These are phyloP conservation scores for Barnettozyma botsteinii DNA, from an alignment of 805 yeast species.

Conservation along the genomic window DNA sequence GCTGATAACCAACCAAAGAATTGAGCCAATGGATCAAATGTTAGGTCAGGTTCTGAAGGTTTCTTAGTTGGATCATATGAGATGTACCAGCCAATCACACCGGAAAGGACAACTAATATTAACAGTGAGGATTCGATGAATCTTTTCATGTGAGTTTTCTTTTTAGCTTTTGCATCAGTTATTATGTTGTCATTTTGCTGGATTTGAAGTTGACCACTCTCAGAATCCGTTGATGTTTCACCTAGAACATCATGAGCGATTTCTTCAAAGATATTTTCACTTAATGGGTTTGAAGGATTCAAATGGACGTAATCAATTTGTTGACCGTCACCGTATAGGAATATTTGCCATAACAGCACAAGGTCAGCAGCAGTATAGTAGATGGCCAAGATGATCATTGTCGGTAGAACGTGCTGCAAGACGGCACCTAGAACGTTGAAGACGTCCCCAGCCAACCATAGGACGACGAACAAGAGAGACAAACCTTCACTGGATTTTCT, in stretches of 20 bases:
- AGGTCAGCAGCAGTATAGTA: conserved; percentile 91
- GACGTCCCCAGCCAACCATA: conserved; percentile 93
- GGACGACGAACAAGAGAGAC: conserved; percentile 74
- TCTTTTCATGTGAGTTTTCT: conserved; percentile 20
- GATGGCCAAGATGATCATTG: conserved; percentile 88
- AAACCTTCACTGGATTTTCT: conserved; percentile 88
- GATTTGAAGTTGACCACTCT: too few species aligned
- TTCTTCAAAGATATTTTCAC: conserved; percentile 63
- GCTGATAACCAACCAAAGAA: conserved; percentile 80
- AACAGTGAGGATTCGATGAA: conserved; percentile 38
- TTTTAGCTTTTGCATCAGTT: conserved; percentile 8
- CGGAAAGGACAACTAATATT: conserved; percentile 68
- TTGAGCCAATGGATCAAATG: conserved; percentile 76
- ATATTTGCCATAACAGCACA: conserved; percentile 76
- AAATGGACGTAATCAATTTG: conserved; percentile 69
- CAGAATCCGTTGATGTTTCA: conserved; percentile 20
- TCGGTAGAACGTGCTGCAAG: conserved; percentile 84
- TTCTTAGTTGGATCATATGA: conserved; percentile 42
- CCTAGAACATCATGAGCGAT: conserved; percentile 41
- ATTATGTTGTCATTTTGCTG: too few species aligned
- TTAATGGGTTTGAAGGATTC: conserved; percentile 84
- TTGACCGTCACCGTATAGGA: conserved; percentile 63
- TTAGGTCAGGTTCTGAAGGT: conserved; percentile 38
- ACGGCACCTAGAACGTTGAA: conserved; percentile 91
- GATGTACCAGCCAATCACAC: conserved; percentile 83